Percentiles rank a stretch among this genome's conserved stretches.
Conservation (phyloP, 768 basidiomycete species). For the Pleurotus tuber-regium region DNA sequence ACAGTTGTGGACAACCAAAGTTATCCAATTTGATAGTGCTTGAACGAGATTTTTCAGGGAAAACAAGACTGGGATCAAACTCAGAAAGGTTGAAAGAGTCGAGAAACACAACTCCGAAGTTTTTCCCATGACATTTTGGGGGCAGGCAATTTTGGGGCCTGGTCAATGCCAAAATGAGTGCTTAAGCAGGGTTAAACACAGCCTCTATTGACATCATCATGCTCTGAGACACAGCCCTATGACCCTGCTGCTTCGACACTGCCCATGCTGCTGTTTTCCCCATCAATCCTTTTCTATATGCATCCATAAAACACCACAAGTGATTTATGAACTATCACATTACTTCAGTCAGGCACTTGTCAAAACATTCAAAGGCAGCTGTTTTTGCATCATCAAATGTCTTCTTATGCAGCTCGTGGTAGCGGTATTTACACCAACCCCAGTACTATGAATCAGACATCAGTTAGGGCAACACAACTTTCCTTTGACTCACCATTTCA, state of each 20-base stretch:
- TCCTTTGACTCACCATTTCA: constrained; percentile 33
- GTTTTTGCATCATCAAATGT: constrained; percentile 12
- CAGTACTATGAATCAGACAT: constrained; percentile 13
- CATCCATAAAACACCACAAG: constrained; percentile 20
- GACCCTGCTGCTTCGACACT: constrained; percentile 18
- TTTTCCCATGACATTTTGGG: constrained; percentile 24
- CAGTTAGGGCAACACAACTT: background rate
- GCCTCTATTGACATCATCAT: constrained; percentile 19
- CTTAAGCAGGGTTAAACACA: constrained; percentile 17
- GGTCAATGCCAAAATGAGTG: background rate
- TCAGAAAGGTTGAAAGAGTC: constrained; percentile 16
- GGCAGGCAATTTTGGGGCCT: constrained; percentile 22
- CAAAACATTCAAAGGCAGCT: background rate
- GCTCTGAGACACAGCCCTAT: constrained; percentile 16
- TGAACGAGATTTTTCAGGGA: constrained; percentile 14
- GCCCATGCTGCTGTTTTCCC: constrained; percentile 22
- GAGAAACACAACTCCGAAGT: constrained; percentile 17
- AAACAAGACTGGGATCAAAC: constrained; percentile 20
- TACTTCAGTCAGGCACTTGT: background rate
- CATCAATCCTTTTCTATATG: constrained; percentile 19
- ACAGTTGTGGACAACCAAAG: constrained; percentile 28
- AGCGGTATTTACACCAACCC: constrained; percentile 34
- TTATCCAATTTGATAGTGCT: constrained; percentile 15
- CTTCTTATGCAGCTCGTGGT: constrained; percentile 27
- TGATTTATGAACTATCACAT: constrained; percentile 12